Evolutionary conservation across 2,329 filamentous ascomycete genomes (phyloP), one percentile per base, ranked within the genome.

Genomic region (Talaromyces sp.): DNA sequence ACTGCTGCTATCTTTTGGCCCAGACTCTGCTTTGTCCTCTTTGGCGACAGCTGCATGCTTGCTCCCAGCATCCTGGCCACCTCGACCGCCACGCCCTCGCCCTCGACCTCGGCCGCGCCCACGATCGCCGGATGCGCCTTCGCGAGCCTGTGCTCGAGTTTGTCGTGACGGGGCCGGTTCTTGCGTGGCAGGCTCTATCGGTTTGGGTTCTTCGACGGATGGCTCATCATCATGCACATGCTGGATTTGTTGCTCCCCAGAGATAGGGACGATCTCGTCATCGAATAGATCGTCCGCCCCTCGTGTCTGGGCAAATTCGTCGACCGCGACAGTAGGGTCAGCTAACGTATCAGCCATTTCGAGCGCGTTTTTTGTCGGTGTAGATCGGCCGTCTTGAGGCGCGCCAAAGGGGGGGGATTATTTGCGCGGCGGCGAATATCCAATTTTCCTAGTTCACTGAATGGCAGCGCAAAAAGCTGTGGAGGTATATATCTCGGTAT

Each of bases 201-300:
- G 63, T 23, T 68, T 66, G 18, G 58, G 57, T 34, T 66, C 61
- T 14, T 66, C 61, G 31, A 66, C 61, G 2, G 58, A 14, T 23
- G 59, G 57, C 16, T 67, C 64, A 6, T 64, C 55, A 23, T 23
- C 23, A 23, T 23, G 23, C 42, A 65, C 62, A 52, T 67, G 40
- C 59, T 68, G 62, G 7, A 64, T 61, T 50, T 72, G 69, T 44
- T 73, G 68, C 18, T 75, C 72, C 16, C 70, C 67, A 2, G 74
- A 65, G 31, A 81, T 72, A 3, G 80, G 80, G 31, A 80, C 75
- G 57, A 82, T 81, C 65, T 82, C 80, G 65, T 82, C 80, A 64
- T 81, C 79, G 63, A 82, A 82, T 7, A 82, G 70, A 67, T 82
- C 79, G 63, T 82, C 79, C n/a, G 75, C 77, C 28, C 76, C 79